Conservation (phyloP, 805 yeast species). For the Dipodascus geniculatus region DNA sequence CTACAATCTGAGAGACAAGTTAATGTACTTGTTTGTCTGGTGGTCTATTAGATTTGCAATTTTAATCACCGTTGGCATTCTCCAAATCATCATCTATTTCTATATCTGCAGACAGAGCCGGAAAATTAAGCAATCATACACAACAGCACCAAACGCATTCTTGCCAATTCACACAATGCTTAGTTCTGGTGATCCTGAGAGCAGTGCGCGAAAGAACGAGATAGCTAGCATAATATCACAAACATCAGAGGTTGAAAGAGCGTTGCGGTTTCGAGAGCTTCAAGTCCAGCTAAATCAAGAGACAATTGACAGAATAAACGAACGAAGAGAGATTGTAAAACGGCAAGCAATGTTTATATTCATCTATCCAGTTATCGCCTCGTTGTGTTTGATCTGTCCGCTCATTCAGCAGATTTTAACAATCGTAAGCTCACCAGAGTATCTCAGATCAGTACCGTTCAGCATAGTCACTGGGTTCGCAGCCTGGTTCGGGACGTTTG, state of each 20-base stretch:
- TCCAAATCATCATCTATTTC: not conserved
- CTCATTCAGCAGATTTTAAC: not conserved
- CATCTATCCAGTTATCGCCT: not conserved
- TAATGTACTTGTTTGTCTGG: not conserved
- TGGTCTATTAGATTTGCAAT: not conserved
- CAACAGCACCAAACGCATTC: too few species aligned
- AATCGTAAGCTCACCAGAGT: not conserved
- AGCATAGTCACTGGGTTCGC: too few species aligned
- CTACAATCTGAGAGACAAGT: not conserved
- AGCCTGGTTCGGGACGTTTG: too few species aligned
- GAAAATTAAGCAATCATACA: too few species aligned
- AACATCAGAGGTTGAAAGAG: too few species aligned
- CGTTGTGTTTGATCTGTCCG: not conserved
- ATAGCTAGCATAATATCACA: too few species aligned
- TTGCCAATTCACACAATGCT: too few species aligned
- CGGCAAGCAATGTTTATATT: not conserved
- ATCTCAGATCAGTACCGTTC: not conserved
- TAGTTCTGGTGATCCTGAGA: too few species aligned
- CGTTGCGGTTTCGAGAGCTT: too few species aligned
- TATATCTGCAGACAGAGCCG: not conserved
- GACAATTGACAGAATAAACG: not conserved
- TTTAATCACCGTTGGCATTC: not conserved
- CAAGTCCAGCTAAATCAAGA: not conserved
- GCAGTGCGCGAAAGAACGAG: too few species aligned
- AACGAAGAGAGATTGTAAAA: not conserved